Conservation (phyloP, 306 rosid genomes). For the Malus asiatica region DNA sequence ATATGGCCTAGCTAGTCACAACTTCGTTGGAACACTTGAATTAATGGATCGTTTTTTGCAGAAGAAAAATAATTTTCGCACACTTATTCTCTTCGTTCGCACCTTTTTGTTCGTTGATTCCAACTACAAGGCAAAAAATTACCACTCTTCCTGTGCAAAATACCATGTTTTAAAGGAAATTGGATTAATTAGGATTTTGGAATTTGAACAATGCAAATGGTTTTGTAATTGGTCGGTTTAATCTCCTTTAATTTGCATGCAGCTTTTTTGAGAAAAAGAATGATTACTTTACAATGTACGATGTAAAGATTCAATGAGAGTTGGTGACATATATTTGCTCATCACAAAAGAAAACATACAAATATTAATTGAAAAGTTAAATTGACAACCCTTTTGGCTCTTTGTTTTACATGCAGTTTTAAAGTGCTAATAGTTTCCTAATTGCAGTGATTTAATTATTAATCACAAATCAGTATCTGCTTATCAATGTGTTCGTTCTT, state of each 20-base stretch:
- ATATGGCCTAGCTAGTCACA: not conserved
- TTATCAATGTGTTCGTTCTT: not conserved
- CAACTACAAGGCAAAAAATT: too few species aligned
- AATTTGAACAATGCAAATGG: not conserved
- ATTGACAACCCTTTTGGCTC: conserved; percentile 14
- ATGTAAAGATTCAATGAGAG: conserved; percentile 17
- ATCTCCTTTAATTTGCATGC: conserved; percentile 10
- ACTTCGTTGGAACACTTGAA: not conserved
- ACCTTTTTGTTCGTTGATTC: not conserved
- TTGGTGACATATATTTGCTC: conserved; percentile 6
- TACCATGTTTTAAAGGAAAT: not conserved
- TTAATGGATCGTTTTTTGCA: not conserved
- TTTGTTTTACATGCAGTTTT: conserved; percentile 11
- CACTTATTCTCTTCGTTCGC: not conserved
- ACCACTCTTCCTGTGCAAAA: not conserved
- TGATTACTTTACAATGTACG: conserved; percentile 7
- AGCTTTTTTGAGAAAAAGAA: not conserved
- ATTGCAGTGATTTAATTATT: not conserved
- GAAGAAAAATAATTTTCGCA: too few species aligned
- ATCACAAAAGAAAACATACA: conserved; percentile 6
- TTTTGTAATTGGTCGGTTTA: conserved; percentile 8
- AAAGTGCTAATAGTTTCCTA: not conserved
- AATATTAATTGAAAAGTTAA: conserved; percentile 16
- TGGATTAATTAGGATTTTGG: not conserved
- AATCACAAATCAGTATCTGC: not conserved